These are phyloP conservation scores for Suillus placidus DNA, from an alignment of 768 basidiomycete genomes.

Conservation along the genomic window DNA sequence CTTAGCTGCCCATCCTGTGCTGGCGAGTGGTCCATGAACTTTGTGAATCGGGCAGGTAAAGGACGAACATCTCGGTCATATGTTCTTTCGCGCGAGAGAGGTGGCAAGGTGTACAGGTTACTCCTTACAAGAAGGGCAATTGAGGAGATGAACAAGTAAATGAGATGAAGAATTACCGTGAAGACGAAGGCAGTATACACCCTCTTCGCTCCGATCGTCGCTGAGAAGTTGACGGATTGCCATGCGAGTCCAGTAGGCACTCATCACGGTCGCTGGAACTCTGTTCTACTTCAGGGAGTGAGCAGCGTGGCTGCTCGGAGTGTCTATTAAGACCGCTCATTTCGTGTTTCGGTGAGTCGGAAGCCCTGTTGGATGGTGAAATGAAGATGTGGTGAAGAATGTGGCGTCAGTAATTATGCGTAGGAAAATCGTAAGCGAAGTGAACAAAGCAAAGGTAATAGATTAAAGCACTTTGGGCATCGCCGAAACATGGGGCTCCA, in stretches of 20 bases:
- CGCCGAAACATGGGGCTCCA: slow-evolving; percentile 1
- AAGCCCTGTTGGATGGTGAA: slow-evolving; percentile 28
- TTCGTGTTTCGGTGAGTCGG: slow-evolving; percentile 31
- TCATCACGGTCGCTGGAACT: slow-evolving; percentile 26
- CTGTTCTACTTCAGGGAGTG: slow-evolving; percentile 17
- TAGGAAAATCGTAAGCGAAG: slow-evolving; percentile 26
- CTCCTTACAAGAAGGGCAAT: background rate
- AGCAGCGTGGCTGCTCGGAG: slow-evolving; percentile 9
- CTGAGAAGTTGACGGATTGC: slow-evolving; percentile 6
- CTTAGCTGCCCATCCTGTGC: slow-evolving; percentile 26
- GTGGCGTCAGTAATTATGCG: slow-evolving; percentile 36
- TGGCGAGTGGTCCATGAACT: slow-evolving; percentile 20
- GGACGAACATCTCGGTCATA: slow-evolving; percentile 37
- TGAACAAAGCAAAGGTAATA: slow-evolving; percentile 13
- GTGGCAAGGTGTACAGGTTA: slow-evolving; percentile 36
- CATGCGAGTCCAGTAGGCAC: slow-evolving; percentile 16
- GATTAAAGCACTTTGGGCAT: slow-evolving; percentile 5
- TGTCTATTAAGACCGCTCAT: slow-evolving; percentile 21
- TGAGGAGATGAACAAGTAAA: background rate
- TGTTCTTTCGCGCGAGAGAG: slow-evolving; percentile 34
- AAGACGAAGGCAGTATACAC: slow-evolving; percentile 22
- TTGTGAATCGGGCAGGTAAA: slow-evolving; percentile 36
- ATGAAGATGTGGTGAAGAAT: slow-evolving; percentile 26
- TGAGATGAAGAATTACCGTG: slow-evolving; percentile 1
- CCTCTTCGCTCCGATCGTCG: slow-evolving; percentile 25